Evolutionary conservation across 1,284 basidiomycete species (phyloP), one percentile per base, ranked within the genome.

Genomic region (Ceratobasidium papillatum): DNA sequence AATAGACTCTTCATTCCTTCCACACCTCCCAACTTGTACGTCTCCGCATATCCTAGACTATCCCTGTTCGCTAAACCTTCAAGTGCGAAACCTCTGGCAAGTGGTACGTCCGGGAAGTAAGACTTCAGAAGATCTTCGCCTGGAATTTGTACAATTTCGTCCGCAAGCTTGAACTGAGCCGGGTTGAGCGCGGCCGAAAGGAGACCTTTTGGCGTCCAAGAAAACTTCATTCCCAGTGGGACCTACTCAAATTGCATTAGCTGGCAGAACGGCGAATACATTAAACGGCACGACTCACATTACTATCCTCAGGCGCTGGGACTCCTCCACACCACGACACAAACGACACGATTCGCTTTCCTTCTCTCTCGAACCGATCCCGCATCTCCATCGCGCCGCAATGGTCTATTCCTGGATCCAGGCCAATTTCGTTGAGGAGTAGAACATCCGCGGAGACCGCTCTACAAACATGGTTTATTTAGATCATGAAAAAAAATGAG

Each of bases 391-490:
- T 89, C 0, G 96, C 95, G 25, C 94, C 95, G 81, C 93, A 92
- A 80, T 98, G 96, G 82, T 99, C 96, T 77, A 98, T 93, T n/a
- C 96, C 96, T 0, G 96, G 96, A 82, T 98, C 96, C 0, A 98
- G 85, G 1, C 96, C 96, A 61, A 98, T 95, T 83, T 98, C 96
- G 79, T 96, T 97, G 58, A 98, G 86, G 0, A 98, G 84, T 0
- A 96, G 84, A 19, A 98, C 89, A 58, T 89, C 87, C 0, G 89
- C 87, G 3, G 86, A 82, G 58, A 86, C 78, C 0, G 96, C 95
- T 2, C 93, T 94, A 12, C 30, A 12, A n/a, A 4, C 34, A 41
- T 11, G 36, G 45, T 64, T 41, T 58, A 58, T 17, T 14, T 17
- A 14, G 36, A 45, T 38, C 30, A 36, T 5, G 47, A 12, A 47